Percentiles rank a stretch among this genome's conserved stretches.
phyloP scores from a whole-genome alignment of 1,284 basidiomycete genomes.

The Boletus hoseneyae region DNA sequence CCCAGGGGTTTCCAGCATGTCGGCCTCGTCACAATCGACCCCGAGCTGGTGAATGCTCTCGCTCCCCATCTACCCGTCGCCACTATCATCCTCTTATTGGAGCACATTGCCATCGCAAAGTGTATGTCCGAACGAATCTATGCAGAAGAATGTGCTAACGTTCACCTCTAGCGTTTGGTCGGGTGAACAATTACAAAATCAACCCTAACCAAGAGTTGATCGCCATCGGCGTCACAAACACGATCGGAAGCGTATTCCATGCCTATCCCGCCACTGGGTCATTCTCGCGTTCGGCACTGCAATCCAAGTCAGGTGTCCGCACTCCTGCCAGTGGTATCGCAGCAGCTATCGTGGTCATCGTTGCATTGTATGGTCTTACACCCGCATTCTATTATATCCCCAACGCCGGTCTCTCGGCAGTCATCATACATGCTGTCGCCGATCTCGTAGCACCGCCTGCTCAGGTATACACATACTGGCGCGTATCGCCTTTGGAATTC shows the following conservation, averaged over 20 bases:
- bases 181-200: slow-evolving; percentile 96
- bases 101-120: slow-evolving; percentile 96
- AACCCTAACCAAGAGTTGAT: slow-evolving; percentile 97
- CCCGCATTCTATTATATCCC: slow-evolving; percentile 90
- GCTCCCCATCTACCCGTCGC: slow-evolving; percentile 84
- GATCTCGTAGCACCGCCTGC: slow-evolving; percentile 88
- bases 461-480: slow-evolving; percentile 92
- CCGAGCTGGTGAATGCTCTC: slow-evolving; percentile 64
- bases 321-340: slow-evolving; percentile 90
- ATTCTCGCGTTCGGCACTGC: slow-evolving; percentile 95
- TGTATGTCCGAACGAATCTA: slow-evolving; percentile 41
- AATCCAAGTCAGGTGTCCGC: slow-evolving; percentile 94
- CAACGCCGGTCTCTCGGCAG: slow-evolving; percentile 76
- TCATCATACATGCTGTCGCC: slow-evolving; percentile 95
- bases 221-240: slow-evolving; percentile 96
- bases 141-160: slow-evolving; percentile 10
- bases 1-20: slow-evolving; percentile 83
- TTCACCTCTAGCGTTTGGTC: slow-evolving; percentile 74
- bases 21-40: slow-evolving; percentile 66
- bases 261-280: slow-evolving; percentile 98
- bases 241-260: slow-evolving; percentile 79
- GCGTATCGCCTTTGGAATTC: slow-evolving; percentile 90
- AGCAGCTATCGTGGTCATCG: slow-evolving; percentile 86
- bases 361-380: slow-evolving; percentile 92
- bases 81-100: slow-evolving; percentile 91